Evolutionary conservation across 495 filamentous ascomycete species (phyloP), one percentile per base, ranked within the genome.

Genomic region (Pseudoneurospora amorphoporcata): DNA sequence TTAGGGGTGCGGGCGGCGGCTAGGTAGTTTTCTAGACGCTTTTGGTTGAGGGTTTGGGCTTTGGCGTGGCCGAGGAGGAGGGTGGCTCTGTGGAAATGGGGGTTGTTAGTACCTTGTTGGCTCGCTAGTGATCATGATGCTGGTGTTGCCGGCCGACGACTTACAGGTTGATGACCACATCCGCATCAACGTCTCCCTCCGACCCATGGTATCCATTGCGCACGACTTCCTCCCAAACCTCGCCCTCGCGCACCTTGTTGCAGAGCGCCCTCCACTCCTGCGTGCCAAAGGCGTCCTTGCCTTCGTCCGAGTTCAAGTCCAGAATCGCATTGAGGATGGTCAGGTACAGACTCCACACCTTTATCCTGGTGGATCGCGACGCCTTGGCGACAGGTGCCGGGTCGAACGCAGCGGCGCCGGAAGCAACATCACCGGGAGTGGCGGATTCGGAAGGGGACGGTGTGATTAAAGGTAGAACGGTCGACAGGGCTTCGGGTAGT

Each of bases 321-420:
- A 95, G 85, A 68, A 97, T 91, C 35, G 92, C 92, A 82, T 97
- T 96, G 41, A 98, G 86, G 35, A 98, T 88, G 0, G 94, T 97
- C 69, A 98, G 88, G 80, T 98, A 98, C 75, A 99, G 86, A 81
- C 92, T 96, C 96, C 96, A 99, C 71, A 98, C 89, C 80, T 97
- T 98, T 81, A 97, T 92, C 74, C 95, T 86, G 72, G 91, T 92
- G 45, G 89, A 90, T 70, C 89, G 86, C 68, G 91, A 92, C 71
- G 91, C 92, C 73, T 84, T 85, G 70, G 89, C 89, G 69, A 97
- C 90, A 3, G 92, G 92, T 53, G 93, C 91, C 39, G 84, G 81
- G 72, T 86, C 86, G 68, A 74, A 73, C 35, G 53, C 53, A 41
- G 76, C 73, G 9, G 75, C 47, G 72, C 76, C 79, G 58, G 80